A percentile compares a stretch with the other conserved stretches of the same genome.
These are phyloP conservation scores for Podospora anserina DNA, from an alignment of 495 filamentous ascomycete genomes.

Conservation along the genomic window DNA sequence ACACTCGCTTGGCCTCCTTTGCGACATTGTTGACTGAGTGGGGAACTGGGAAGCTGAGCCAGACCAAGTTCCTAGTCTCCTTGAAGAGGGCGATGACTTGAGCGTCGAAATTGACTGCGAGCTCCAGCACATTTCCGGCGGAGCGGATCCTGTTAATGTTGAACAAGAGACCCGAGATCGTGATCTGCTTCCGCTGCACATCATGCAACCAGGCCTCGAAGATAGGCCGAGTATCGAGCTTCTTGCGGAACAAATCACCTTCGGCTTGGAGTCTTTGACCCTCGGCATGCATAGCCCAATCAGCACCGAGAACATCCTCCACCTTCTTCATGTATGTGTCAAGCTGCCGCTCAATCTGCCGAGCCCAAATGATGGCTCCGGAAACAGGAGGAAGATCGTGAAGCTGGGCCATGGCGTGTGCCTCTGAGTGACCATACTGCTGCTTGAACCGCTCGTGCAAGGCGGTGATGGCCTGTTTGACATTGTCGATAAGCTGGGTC, in stretches of 20 bases:
- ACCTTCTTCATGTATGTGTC: constrained; percentile 97
- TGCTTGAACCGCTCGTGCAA: constrained; percentile 97
- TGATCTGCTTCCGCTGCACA: constrained; percentile 77
- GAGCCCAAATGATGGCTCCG: constrained; percentile 93
- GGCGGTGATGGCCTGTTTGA: constrained; percentile 88
- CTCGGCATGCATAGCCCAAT: constrained; percentile 91
- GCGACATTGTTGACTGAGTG: constrained; percentile 92
- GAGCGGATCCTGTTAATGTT: constrained; percentile 82
- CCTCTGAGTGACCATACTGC: constrained; percentile 96
- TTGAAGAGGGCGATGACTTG: constrained; percentile 98
- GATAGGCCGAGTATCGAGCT: constrained; percentile 86
- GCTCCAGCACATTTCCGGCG: constrained; percentile 77
- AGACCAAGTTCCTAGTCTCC: constrained; percentile 93
- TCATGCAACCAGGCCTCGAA: constrained; percentile 95
- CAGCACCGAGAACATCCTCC: constrained; percentile 86
- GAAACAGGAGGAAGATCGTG: constrained; percentile 93
- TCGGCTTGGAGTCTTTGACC: constrained; percentile 90
- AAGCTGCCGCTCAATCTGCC: constrained; percentile 93
- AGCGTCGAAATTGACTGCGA: constrained; percentile 92
- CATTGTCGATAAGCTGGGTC: constrained; percentile 92
- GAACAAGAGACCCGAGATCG: constrained; percentile 88
- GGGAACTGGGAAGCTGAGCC: constrained; percentile 88
- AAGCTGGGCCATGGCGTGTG: constrained; percentile 94
- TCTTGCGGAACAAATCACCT: constrained; percentile 87
- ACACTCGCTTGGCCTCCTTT: constrained; percentile 94